Conservation (phyloP, 768 basidiomycete genomes). For the Panaeolus cyanescens region DNA sequence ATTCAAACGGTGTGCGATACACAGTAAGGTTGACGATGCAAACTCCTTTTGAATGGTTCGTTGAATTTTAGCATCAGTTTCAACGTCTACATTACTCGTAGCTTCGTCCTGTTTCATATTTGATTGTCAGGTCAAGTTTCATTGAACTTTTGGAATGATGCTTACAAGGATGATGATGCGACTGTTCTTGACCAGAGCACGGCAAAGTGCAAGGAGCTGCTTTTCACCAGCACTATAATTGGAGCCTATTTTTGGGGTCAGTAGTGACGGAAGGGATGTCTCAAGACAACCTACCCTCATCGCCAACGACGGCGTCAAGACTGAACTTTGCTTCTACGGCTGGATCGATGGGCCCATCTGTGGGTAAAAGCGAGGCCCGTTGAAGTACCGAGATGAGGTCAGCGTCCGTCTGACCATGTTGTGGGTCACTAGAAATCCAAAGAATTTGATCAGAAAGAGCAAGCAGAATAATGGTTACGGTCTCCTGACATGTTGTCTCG, state of each 20-base stretch:
- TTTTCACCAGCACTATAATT: constrained; percentile 73
- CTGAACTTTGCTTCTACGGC: constrained; percentile 65
- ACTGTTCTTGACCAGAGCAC: constrained; percentile 63
- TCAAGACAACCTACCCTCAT: constrained; percentile 59
- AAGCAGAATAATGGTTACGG: background rate
- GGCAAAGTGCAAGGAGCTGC: constrained; percentile 61
- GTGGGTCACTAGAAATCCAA: constrained; percentile 53
- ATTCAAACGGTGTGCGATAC: constrained; percentile 60
- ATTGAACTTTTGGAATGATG: constrained; percentile 7
- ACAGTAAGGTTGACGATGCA: constrained; percentile 50
- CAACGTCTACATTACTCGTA: constrained; percentile 62
- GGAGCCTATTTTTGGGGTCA: constrained; percentile 41
- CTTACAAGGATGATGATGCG: constrained; percentile 56
- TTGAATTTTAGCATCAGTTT: constrained; percentile 64
- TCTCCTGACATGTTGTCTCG: constrained; percentile 41
- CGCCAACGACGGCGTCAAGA: constrained; percentile 58
- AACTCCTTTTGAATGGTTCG: constrained; percentile 68
- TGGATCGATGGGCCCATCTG: constrained; percentile 44
- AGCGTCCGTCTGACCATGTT: constrained; percentile 52
- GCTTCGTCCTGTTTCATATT: constrained; percentile 73
- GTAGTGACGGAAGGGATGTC: background rate
- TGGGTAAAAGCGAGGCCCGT: constrained; percentile 60
- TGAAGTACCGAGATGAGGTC: constrained; percentile 64
- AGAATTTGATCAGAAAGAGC: background rate
- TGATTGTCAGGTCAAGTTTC: background rate